Conservation (phyloP, 805 yeast species). For the Komagataella phaffii region DNA sequence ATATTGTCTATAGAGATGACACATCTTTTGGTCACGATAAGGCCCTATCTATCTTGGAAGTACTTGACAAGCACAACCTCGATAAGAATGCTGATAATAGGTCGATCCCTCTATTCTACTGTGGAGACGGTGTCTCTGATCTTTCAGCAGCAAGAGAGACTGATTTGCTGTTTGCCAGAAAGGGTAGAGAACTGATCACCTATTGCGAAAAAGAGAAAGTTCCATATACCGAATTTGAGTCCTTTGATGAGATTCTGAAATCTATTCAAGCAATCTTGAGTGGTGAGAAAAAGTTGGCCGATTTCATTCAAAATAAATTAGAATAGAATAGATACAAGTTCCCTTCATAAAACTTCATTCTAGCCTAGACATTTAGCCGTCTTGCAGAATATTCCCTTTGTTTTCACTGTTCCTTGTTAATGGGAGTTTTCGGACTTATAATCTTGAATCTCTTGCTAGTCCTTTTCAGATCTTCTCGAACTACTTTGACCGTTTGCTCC, state of each 20-base stretch:
- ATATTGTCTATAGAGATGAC: conserved; percentile 74
- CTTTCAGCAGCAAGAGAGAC: conserved; percentile 92
- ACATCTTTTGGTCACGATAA: conserved; percentile 93
- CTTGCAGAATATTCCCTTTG: neutral
- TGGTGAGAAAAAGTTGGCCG: conserved; percentile 22
- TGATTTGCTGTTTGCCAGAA: conserved; percentile 83
- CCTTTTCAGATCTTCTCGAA: neutral
- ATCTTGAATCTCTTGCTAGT: neutral
- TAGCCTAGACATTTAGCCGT: neutral
- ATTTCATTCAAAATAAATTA: conserved; percentile 17
- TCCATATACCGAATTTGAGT: conserved; percentile 73
- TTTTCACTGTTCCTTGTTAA: neutral
- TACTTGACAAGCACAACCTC: conserved; percentile 16
- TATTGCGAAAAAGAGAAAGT: conserved; percentile 72
- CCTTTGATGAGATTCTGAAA: conserved; percentile 61
- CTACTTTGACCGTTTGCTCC: neutral
- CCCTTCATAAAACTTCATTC: neutral
- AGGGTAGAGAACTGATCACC: conserved; percentile 78
- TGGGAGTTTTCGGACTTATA: neutral
- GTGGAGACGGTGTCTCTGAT: conserved; percentile 98
- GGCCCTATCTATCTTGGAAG: conserved; percentile 59
- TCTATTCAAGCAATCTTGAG: conserved; percentile 42
- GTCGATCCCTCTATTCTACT: conserved; percentile 46
- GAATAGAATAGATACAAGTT: neutral
- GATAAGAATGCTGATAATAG: neutral